Conservation (phyloP, 768 basidiomycete species). For the Kwoniella shandongensis region DNA sequence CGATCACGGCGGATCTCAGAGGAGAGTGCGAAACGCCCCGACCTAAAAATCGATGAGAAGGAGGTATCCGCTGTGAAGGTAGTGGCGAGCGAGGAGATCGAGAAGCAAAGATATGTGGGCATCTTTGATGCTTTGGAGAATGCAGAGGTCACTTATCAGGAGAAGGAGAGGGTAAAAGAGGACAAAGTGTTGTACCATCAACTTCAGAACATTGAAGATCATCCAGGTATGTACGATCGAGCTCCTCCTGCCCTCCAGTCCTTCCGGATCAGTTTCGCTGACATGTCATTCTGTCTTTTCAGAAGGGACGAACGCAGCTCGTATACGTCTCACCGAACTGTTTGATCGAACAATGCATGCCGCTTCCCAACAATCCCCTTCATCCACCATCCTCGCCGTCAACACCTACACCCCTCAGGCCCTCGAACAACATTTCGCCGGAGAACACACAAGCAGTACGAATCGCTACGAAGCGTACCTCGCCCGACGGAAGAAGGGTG, state of each 20-base stretch:
- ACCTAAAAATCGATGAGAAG: background rate
- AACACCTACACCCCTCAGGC: slow-evolving; percentile 18
- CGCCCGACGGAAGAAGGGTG: slow-evolving; percentile 29
- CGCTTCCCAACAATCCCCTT: slow-evolving; percentile 12
- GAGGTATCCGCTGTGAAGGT: too few species aligned
- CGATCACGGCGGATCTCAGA: slow-evolving; percentile 3
- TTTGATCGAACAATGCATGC: slow-evolving; percentile 33
- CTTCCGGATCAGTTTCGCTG: too few species aligned
- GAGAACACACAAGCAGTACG: slow-evolving; percentile 24
- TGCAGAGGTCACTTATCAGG: background rate
- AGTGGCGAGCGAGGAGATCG: background rate
- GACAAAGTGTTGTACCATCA: slow-evolving; percentile 41
- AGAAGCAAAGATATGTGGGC: background rate
- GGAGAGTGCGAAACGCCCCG: slow-evolving; percentile 3
- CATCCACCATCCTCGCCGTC: slow-evolving; percentile 32
- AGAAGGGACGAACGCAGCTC: slow-evolving; percentile 30
- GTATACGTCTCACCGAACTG: slow-evolving; percentile 27
- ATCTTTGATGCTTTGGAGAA: background rate
- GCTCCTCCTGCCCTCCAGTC: too few species aligned
- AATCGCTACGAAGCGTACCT: slow-evolving; percentile 40
- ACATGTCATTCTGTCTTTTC: background rate
- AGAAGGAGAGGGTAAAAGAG: slow-evolving; percentile 4
- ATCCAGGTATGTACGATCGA: slow-evolving; percentile 32
- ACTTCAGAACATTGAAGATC: slow-evolving; percentile 45
- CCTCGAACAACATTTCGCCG: slow-evolving; percentile 20